Evolutionary conservation across 805 yeast species (phyloP), one percentile per base, ranked within the genome.

Genomic region (Kregervanrija delftensis): DNA sequence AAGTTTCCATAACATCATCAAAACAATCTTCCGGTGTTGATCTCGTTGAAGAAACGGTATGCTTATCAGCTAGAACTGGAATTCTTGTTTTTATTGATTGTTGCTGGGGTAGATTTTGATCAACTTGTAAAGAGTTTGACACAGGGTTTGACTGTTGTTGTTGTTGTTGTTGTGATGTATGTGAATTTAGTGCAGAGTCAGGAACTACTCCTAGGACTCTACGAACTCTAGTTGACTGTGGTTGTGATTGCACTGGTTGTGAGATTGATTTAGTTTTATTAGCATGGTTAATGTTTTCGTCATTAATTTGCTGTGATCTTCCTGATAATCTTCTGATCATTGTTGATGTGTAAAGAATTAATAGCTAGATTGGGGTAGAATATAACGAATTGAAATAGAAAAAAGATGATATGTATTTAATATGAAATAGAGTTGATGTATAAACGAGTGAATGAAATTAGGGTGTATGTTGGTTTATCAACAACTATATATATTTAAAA

Each of bases 201-300:
- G 64, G 57, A 22, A 61, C 50, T 13, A 59, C 56, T 4, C 65
- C 63, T 14, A 61, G 49, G 2, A 52, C 62, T 39, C 51, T 55
- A 50, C 65, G 56, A 31, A 54, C 35, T 39, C 49, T 46, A 16
- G 30, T 39, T 9, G 35, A 22, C 6, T 12, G 11, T 33, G 32
- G 41, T 11, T 31, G 16, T 15, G n/a, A 35, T 39, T 32, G 41
- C 33, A 11, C 33, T 12, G 12, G 12, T 9, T 32, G 16, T 14
- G 40, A 16, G 14, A 34, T 13, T 34, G 36, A 30, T 40, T 47
- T 50, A 2, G 37, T 34, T 15, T 36, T 36, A 11, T 35, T 35
- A 9, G 15, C 28, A 30, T 49, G 49, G 12, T 22, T 40, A 11
- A 49, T 50, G 39, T 60, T 60, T 45, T 60, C 64, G 42, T 60